These are phyloP conservation scores for Pycnococcus provasolii DNA, from an alignment of 139 green algal genomes.

Conservation along the genomic window DNA sequence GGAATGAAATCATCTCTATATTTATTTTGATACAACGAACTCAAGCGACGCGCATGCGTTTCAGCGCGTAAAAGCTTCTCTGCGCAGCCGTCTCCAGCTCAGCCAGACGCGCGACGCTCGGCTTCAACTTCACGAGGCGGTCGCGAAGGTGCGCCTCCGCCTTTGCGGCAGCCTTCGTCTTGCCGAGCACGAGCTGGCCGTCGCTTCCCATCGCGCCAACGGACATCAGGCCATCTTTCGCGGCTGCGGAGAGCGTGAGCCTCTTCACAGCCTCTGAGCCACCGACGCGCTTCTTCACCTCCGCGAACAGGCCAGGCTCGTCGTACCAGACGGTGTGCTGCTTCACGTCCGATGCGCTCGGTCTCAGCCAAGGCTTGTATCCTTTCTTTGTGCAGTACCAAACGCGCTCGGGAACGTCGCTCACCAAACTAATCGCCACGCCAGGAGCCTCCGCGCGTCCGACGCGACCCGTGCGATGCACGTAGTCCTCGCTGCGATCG, in stretches of 20 bases:
- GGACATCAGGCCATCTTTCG: neutral
- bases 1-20: too few relatives aligned
- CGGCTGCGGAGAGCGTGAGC: neutral
- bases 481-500: conserved; percentile 69
- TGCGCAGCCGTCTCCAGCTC: conserved; percentile 53
- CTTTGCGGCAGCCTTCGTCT: neutral
- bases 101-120: conserved; percentile 46
- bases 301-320: conserved; percentile 45
- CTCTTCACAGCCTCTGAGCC: neutral
- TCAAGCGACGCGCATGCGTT: conserved; percentile 13
- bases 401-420: conserved; percentile 34
- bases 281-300: conserved; percentile 51
- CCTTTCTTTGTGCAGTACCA: conserved; percentile 61
- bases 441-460: conserved; percentile 56
- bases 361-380: conserved; percentile 65
- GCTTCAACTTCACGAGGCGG: conserved; percentile 38
- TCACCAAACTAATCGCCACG: conserved; percentile 64
- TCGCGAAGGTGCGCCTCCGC: conserved; percentile 17
- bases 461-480: conserved; percentile 46
- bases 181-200: conserved; percentile 13
- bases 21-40: too few relatives aligned
- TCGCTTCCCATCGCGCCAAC: conserved; percentile 29
- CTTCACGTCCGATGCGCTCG: conserved; percentile 42
- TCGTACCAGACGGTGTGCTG: conserved; percentile 65
- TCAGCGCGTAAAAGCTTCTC: conserved; percentile 47